Conservation (phyloP, 1,284 basidiomycete genomes). For the Pulchroboletus neoregius region DNA sequence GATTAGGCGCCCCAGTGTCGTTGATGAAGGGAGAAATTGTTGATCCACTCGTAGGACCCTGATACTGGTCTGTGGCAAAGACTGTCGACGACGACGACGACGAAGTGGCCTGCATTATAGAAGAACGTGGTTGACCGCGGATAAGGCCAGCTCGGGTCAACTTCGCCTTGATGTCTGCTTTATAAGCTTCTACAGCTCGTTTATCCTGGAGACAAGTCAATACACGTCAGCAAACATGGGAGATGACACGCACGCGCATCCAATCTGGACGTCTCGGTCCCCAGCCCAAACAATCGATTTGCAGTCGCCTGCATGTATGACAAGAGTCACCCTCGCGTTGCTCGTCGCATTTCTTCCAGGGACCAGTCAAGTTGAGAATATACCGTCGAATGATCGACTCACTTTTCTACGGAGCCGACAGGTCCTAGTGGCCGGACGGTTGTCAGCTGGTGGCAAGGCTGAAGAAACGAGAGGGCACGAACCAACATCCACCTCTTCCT, state of each 20-base stretch:
- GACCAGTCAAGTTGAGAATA: slow-evolving; percentile 6
- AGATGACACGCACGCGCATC: slow-evolving; percentile 63
- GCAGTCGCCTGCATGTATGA: slow-evolving; percentile 70
- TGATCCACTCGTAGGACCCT: slow-evolving; percentile 21
- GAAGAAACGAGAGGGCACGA: slow-evolving; percentile 28
- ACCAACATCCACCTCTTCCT: slow-evolving; percentile 75
- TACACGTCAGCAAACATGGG: slow-evolving; percentile 5
- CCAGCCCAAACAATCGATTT: slow-evolving; percentile 77
- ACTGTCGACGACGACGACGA: slow-evolving; percentile 30
- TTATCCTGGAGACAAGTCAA: slow-evolving; percentile 55
- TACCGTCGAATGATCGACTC: slow-evolving; percentile 9
- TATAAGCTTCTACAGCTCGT: slow-evolving; percentile 74
- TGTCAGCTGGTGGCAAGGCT: slow-evolving; percentile 11
- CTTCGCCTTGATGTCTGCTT: slow-evolving; percentile 77
- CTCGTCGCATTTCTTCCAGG: slow-evolving; percentile 74
- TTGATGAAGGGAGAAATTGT: slow-evolving; percentile 19
- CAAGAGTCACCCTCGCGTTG: slow-evolving; percentile 73
- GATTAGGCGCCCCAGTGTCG: slow-evolving; percentile 20
- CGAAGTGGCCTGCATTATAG: slow-evolving; percentile 39
- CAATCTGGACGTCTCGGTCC: slow-evolving; percentile 74
- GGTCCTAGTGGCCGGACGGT: slow-evolving; percentile 48
- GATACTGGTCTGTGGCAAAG: slow-evolving; percentile 34
- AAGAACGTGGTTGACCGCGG: slow-evolving; percentile 68
- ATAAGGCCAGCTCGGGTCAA: slow-evolving; percentile 72
- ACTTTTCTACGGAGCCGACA: slow-evolving; percentile 78